Evolutionary conservation across 164 flowering plant genomes (phyloP).

Genomic region (Piper betle): DNA sequence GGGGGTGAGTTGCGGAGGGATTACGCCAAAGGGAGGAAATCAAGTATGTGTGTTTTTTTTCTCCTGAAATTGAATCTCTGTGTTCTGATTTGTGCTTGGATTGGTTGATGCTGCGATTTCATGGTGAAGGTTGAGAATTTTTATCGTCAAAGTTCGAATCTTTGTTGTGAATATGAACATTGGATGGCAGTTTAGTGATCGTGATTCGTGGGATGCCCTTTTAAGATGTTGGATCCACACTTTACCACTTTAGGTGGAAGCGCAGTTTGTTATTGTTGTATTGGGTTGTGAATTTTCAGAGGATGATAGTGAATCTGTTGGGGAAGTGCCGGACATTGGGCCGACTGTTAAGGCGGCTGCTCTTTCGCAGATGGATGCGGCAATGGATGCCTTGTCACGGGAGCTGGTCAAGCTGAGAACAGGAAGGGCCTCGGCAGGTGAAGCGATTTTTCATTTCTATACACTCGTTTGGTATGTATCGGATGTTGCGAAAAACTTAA

Average conservation of each 20-base stretch:
- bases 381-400: constrained; percentile 60
- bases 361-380: constrained; percentile 76
- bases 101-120: not conserved
- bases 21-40: constrained; percentile 57
- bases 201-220: not conserved
- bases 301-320: constrained; percentile 36
- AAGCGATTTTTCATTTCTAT: not conserved
- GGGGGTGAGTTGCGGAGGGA: constrained; percentile 33
- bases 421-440: constrained; percentile 88
- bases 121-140: not conserved
- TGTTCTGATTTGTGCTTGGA: not conserved
- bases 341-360: constrained; percentile 51
- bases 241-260: not conserved
- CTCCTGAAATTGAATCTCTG: not conserved
- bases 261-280: not conserved
- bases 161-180: no score
- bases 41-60: constrained; percentile 20
- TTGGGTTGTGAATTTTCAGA: constrained; percentile 15
- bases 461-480: not conserved
- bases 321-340: constrained; percentile 41
- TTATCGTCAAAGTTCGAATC: not conserved
- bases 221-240: not conserved
- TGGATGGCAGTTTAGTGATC: not conserved
- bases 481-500: no score
- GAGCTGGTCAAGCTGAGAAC: constrained; percentile 70